phyloP scores from a whole-genome alignment of 768 basidiomycete genomes.

The Phaeotremella skinneri region DNA sequence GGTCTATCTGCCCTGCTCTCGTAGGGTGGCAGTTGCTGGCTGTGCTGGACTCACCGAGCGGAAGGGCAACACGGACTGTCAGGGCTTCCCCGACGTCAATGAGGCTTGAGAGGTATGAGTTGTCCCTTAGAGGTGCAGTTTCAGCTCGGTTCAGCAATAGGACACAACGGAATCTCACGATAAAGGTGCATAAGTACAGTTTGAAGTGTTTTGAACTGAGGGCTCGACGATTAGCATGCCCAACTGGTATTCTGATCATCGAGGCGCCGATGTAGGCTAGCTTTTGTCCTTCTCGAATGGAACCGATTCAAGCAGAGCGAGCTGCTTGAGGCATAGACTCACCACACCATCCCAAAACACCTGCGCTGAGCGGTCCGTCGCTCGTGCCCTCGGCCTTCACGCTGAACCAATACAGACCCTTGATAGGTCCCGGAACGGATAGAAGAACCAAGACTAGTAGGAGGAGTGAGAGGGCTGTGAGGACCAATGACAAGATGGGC shows the following conservation, averaged over 20 bases:
- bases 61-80: conserved; percentile 45
- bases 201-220: conserved; percentile 30
- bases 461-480: conserved; percentile 42
- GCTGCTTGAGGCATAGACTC: conserved; percentile 18
- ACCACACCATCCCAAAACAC: conserved; percentile 50
- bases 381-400: conserved; percentile 25
- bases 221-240: not conserved
- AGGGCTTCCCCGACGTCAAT: conserved; percentile 46
- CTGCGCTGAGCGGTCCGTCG: conserved; percentile 28
- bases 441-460: conserved; percentile 47
- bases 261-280: too few species aligned
- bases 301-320: too few species aligned
- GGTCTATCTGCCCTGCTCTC: not conserved
- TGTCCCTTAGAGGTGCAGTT: conserved; percentile 28
- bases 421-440: conserved; percentile 50
- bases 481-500: conserved; percentile 38
- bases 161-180: conserved; percentile 27
- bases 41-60: conserved; percentile 31
- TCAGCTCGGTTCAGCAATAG: conserved; percentile 1
- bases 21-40: not conserved
- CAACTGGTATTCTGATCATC: not conserved
- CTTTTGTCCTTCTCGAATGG: too few species aligned
- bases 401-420: conserved; percentile 48
- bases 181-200: conserved; percentile 49
- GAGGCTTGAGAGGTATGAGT: conserved; percentile 33